Evolutionary conservation across 805 yeast genomes (phyloP).

Genomic region (Lachancea nothofagi): DNA sequence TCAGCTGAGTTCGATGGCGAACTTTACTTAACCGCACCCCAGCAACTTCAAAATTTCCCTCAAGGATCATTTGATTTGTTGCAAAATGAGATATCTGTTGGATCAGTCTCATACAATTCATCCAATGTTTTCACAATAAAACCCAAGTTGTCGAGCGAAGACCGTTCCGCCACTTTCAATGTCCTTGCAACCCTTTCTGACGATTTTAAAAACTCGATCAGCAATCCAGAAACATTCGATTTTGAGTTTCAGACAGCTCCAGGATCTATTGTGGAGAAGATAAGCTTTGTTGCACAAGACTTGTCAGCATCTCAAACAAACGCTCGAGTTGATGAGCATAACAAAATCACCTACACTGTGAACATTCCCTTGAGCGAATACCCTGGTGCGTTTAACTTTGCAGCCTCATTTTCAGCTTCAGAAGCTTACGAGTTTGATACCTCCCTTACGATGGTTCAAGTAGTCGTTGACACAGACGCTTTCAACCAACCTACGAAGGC

Average conservation of each 20-base stretch:
- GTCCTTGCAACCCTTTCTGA: slow-evolving; percentile 22
- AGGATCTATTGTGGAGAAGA: slow-evolving; percentile 17
- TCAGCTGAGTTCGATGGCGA: slow-evolving; percentile 18
- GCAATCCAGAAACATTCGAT: slow-evolving; percentile 15
- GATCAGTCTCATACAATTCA: slow-evolving; percentile 17
- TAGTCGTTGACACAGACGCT: slow-evolving; percentile 22
- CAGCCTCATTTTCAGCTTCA: slow-evolving; percentile 14
- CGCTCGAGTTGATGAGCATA: slow-evolving; percentile 23
- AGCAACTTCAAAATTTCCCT: slow-evolving; percentile 21
- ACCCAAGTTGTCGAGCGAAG: slow-evolving; percentile 9
- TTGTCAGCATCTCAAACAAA: slow-evolving; percentile 18
- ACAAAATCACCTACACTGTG: slow-evolving; percentile 28
- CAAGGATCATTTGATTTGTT: slow-evolving; percentile 17
- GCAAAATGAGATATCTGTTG: slow-evolving; percentile 16
- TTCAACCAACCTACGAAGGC: slow-evolving; percentile 24
- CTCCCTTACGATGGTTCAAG: slow-evolving; percentile 17
- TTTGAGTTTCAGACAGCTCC: slow-evolving; percentile 22
- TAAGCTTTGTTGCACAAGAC: slow-evolving; percentile 21
- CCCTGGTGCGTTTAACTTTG: slow-evolving; percentile 16
- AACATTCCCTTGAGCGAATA: slow-evolving; percentile 25
- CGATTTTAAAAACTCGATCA: slow-evolving; percentile 14
- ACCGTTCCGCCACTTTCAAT: slow-evolving; percentile 22
- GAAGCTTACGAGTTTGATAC: slow-evolving; percentile 19
- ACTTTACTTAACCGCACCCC: slow-evolving; percentile 23
- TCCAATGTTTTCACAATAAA: slow-evolving; percentile 23